Conservation (phyloP, 106 monocot species). For the Phalaenopsis aphrodite region DNA sequence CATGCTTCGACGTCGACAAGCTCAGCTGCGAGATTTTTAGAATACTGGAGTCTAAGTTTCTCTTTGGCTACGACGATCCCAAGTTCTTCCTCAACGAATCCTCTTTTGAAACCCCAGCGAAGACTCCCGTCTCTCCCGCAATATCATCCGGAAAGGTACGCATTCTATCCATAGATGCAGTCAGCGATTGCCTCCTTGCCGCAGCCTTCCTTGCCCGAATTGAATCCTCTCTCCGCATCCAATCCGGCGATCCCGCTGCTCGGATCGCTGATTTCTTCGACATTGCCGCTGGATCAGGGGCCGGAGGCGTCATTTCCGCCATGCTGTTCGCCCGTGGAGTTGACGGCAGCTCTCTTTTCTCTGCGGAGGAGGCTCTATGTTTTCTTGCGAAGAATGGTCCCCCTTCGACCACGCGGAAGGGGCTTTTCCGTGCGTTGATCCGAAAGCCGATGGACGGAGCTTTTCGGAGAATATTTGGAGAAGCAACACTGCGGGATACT, state of each 20-base stretch:
- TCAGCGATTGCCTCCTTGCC: conserved; percentile 38
- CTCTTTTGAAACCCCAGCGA: not conserved
- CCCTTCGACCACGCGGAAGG: not conserved
- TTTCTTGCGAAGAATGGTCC: conserved; percentile 22
- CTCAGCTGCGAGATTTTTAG: conserved; percentile 74
- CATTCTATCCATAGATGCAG: conserved; percentile 57
- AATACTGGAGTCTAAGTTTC: conserved; percentile 57
- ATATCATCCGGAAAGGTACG: conserved; percentile 27
- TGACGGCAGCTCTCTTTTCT: conserved; percentile 28
- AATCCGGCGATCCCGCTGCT: conserved; percentile 28
- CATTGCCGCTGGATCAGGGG: conserved; percentile 68
- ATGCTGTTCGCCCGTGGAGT: conserved; percentile 55
- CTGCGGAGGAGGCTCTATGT: conserved; percentile 28
- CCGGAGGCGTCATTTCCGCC: conserved; percentile 58
- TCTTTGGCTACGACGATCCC: conserved; percentile 25
- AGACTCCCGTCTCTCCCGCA: not conserved
- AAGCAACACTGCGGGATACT: conserved; percentile 58
- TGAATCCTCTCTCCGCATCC: conserved; percentile 36
- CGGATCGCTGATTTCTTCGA: conserved; percentile 76
- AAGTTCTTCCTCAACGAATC: conserved; percentile 21
- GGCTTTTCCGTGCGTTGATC: conserved; percentile 4
- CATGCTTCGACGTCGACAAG: conserved; percentile 28
- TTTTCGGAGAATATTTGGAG: conserved; percentile 32
- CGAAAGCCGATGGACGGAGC: not conserved
- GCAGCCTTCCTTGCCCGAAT: conserved; percentile 45